Evolutionary conservation across 2,329 filamentous ascomycete genomes (phyloP), one percentile per base, ranked within the genome.

Genomic region (Anthostomella pinea): DNA sequence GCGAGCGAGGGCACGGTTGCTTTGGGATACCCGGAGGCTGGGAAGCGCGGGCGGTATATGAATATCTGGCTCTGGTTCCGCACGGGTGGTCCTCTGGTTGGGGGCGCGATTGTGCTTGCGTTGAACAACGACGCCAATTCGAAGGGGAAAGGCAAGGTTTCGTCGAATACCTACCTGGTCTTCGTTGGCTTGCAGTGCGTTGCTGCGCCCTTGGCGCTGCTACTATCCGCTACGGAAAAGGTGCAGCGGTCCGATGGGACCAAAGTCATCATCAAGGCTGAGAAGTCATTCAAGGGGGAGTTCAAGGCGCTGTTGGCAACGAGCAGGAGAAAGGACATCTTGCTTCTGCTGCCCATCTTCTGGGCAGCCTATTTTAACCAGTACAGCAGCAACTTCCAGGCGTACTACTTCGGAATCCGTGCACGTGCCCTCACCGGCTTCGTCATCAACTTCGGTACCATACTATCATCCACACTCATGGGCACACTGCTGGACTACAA

Each of bases 1-100:
- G 81, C 79, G 67, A 79, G 81, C 0, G 85, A 89, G 61, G 82
- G 80, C 1, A 83, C 84, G 0, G 81, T 88, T 33, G 83, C 82
- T 0, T 71, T 88, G 5, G 72, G 79, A 0, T 88, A 88, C 43
- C 83, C 83, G 0, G 83, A 87, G 52, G 81, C 82, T 0, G 77
- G 75, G 46, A 84, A 85, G 33, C 70, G 77, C 24, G 83, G 81
- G 0, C 70, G 72, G 4, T 78, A 80, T 11, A 62, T 88, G 1
- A 83, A 82, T 0, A 79, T 83, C 53, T 88, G 84, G 84, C 68
- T 87, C 3, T 71, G 67, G 64, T 75, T 73, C 44, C 63, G 73
- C 6, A 73, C 66, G 0, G 64, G 67, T 3, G 73, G 73, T 0
- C 71, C 69, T 48, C 77, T 88, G 5, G 61, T 88, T 0, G 85